Evolutionary conservation across 495 filamentous ascomycete species (phyloP).

Genomic region (Pseudoneurospora amorphoporcata): DNA sequence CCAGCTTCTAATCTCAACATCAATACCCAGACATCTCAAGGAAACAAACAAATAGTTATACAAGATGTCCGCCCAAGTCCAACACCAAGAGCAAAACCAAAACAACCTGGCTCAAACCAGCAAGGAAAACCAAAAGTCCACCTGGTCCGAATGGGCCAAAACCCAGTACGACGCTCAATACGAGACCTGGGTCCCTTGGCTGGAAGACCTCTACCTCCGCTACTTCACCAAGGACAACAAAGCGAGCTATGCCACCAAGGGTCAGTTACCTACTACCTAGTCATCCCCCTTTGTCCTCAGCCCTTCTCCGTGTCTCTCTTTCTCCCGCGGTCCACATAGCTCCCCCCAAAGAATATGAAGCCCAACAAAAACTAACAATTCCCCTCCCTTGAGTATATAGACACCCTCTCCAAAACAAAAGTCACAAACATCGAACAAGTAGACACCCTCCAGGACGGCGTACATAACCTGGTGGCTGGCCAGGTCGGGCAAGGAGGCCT

Average conservation of each 20-base stretch:
- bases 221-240: constrained; percentile 70
- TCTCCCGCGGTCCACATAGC: too few relatives aligned
- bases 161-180: constrained; percentile 55
- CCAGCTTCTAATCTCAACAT: too few relatives aligned
- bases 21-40: background rate
- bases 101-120: background rate
- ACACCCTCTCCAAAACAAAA: constrained; percentile 54
- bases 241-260: constrained; percentile 51
- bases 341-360: too few relatives aligned
- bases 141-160: constrained; percentile 39
- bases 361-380: too few relatives aligned
- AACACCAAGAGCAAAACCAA: background rate
- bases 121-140: background rate
- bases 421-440: constrained; percentile 51
- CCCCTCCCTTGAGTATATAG: constrained; percentile 24
- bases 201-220: constrained; percentile 58
- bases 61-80: background rate
- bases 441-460: constrained; percentile 52
- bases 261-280: constrained; percentile 22
- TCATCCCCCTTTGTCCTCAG: too few relatives aligned
- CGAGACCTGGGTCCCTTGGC: constrained; percentile 64
- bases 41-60: background rate
- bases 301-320: background rate
- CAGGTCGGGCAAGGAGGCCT: constrained; percentile 57
- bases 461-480: constrained; percentile 45